Base-by-base conservation (phyloP, 768 basidiomycete species). In the Suillus fuscotomentosus region DNA sequence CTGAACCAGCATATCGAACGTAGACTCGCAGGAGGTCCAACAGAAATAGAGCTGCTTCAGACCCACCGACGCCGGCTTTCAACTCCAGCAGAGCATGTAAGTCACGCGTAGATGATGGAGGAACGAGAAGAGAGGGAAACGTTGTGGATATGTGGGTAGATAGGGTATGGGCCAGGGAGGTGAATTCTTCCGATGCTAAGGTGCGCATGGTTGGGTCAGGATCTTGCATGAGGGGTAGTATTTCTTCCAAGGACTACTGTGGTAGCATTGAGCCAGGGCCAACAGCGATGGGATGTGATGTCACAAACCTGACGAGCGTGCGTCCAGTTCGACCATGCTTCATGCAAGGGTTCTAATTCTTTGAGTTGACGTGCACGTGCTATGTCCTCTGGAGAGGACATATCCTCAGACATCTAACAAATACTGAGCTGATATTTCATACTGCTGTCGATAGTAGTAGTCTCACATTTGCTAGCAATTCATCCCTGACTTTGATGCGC, bases 41-140 rank as follows among this genome's bases (percentile, higher is more conserved):
- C 2, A 92, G 81, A 69, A 98, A 99, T 0, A 97, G 80, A 22
- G 87, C 85, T 2, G 95, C 84, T 74, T 99, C 97, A 0, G 89
- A 88, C 0, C 97, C 97, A 0, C 97, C 97, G 0, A 95, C 94
- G 17, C 95, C 97, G 0, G 95, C 87, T 70, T 97, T 97, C 56
- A 99, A 79, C 70, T 99, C 97, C 66, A 99, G 79, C 59, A 98
- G 81, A 3, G 93, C 94, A 11, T 91, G 90, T 17, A 93, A 79
- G 3, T 83, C 75, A 0, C 79, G 78, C 1, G 93, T 94, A 3
- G 82, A 68, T 0, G 92, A 92, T 0, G 86, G 78, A 0, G 93
- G 94, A 2, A 92, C 81, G 63, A 97, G 86, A 3, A 95, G 82
- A 0, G 82, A 68, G 0, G 94, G 92, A 69, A 96, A 88, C 0